Conservation (phyloP, 768 basidiomycete species). For the Boletellus ananas region DNA sequence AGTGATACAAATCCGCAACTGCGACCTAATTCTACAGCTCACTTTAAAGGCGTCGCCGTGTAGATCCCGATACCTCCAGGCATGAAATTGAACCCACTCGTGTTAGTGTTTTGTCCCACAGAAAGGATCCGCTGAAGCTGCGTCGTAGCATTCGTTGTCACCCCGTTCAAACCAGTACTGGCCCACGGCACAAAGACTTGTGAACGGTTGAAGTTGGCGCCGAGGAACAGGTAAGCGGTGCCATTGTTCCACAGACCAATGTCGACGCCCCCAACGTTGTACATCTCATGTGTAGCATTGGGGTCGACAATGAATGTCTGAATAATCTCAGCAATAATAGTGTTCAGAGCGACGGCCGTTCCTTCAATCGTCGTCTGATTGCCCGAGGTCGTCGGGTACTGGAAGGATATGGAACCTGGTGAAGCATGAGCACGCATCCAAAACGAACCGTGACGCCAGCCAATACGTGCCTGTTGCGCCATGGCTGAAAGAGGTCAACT, state of each 20-base stretch:
- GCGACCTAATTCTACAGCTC: not conserved
- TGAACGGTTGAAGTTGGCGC: constrained; percentile 6
- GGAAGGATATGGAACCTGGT: constrained; percentile 27
- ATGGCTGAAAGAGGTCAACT: constrained; percentile 23
- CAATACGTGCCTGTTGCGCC: constrained; percentile 21
- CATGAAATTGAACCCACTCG: constrained; percentile 18
- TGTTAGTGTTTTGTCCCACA: constrained; percentile 10
- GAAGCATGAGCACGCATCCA: not conserved
- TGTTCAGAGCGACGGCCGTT: constrained; percentile 7
- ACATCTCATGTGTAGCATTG: constrained; percentile 2
- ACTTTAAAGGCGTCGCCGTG: constrained; percentile 6
- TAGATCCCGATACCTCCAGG: constrained; percentile 24
- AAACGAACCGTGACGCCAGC: not conserved
- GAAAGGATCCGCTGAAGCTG: constrained; percentile 19
- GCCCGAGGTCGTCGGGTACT: constrained; percentile 24
- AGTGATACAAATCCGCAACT: no score
- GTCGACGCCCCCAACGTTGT: constrained; percentile 20
- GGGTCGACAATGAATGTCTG: constrained; percentile 23
- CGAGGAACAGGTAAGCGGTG: constrained; percentile 22
- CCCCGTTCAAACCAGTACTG: constrained; percentile 11
- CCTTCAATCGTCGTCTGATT: constrained; percentile 23
- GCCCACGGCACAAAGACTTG: constrained; percentile 14
- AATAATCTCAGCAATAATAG: constrained; percentile 2
- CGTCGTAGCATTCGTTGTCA: constrained; percentile 15
- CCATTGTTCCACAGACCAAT: constrained; percentile 21